phyloP scores from a whole-genome alignment of 2,329 filamentous ascomycete species.

The Teratosphaeriaceae sp. region DNA sequence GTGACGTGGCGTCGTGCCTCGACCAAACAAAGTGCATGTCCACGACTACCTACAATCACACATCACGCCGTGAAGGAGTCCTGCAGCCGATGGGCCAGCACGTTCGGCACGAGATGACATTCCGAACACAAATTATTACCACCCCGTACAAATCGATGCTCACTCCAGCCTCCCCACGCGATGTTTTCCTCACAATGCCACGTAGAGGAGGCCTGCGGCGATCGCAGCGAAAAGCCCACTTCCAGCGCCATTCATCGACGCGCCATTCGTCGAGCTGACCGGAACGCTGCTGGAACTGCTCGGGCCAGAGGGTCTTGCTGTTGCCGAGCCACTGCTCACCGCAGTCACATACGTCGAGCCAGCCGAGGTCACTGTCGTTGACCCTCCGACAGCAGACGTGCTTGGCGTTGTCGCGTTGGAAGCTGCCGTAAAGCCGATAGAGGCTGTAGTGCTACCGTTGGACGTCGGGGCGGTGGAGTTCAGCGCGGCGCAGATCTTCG shows the following conservation, averaged over 20 bases:
- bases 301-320: neutral
- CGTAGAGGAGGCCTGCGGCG: neutral
- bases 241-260: neutral
- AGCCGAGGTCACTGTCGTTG: neutral
- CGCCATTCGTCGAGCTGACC: neutral
- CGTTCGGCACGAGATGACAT: no score
- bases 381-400: neutral
- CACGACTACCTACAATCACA: no score
- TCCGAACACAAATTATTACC: no score
- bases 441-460: neutral
- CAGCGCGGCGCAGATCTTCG: conserved; percentile 2
- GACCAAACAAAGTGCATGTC: no score
- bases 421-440: neutral
- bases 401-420: neutral
- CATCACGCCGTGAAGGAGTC: no score
- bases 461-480: neutral
- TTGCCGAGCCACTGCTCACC: neutral
- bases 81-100: no score
- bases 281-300: neutral
- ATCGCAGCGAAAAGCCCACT: neutral
- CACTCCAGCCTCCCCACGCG: no score
- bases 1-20: no score
- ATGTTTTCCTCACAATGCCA: neutral
- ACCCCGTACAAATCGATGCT: no score
- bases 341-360: neutral